Conservation (phyloP, 306 rosid species). For the Crotalaria pallida region DNA sequence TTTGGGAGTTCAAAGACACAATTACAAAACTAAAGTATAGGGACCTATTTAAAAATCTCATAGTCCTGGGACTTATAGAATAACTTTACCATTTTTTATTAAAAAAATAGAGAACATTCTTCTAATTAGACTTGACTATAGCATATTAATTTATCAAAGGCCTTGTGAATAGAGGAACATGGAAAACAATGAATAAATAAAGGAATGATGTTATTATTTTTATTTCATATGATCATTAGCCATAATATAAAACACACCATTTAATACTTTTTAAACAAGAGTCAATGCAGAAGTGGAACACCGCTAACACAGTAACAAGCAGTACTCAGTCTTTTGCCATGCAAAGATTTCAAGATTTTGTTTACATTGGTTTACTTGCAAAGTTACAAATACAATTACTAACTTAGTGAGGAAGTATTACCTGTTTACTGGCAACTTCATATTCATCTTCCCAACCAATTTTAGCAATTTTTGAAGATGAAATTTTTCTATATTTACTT, state of each 20-base stretch:
- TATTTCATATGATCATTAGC: not conserved
- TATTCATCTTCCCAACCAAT: conserved; percentile 93
- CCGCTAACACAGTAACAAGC: not conserved
- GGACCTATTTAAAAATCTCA: too few relatives aligned
- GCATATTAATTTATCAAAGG: not conserved
- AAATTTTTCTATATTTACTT: conserved; percentile 71
- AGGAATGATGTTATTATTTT: conserved; percentile 1
- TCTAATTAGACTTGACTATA: not conserved
- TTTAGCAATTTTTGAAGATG: conserved; percentile 76
- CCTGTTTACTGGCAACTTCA: conserved; percentile 88
- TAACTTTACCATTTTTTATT: too few relatives aligned
- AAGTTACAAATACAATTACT: conserved; percentile 2
- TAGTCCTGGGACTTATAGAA: too few relatives aligned
- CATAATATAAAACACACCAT: not conserved
- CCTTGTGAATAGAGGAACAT: not conserved
- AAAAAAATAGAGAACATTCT: not conserved
- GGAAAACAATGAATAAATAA: not conserved
- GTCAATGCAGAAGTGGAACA: not conserved
- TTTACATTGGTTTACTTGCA: not conserved
- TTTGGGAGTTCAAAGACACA: too few relatives aligned
- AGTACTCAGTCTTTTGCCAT: not conserved
- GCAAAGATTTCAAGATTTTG: not conserved
- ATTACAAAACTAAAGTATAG: too few relatives aligned
- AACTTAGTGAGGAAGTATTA: conserved; percentile 28
- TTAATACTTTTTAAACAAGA: not conserved